phyloP scores from a whole-genome alignment of 768 basidiomycete genomes.

The Kwoniella dejecticola region DNA sequence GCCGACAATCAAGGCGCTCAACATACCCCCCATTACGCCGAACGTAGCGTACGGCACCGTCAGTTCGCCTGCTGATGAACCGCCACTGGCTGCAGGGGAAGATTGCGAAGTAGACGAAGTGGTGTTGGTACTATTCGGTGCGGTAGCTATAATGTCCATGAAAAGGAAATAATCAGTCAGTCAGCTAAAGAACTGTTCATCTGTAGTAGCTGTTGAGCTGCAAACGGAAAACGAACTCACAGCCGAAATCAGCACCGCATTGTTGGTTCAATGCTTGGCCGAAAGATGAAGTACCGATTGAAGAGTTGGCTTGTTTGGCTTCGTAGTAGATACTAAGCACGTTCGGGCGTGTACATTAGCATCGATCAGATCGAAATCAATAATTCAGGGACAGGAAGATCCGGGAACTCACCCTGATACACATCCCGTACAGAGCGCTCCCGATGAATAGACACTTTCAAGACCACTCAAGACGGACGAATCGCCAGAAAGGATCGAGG shows the following conservation, averaged over 20 bases:
- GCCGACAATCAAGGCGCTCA: slow-evolving; percentile 16
- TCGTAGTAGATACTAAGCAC: slow-evolving; percentile 48
- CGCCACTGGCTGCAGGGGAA: slow-evolving; percentile 10
- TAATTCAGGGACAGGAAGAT: too few species aligned
- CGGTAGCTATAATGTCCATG: slow-evolving; percentile 7
- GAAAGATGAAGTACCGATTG: slow-evolving; percentile 32
- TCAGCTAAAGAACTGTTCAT: neutral
- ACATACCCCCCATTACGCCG: slow-evolving; percentile 9
- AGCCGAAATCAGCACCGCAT: slow-evolving; percentile 45
- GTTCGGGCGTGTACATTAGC: too few species aligned
- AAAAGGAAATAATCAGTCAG: neutral
- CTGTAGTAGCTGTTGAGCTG: neutral
- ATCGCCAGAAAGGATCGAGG: slow-evolving; percentile 37
- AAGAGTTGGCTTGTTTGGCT: slow-evolving; percentile 37
- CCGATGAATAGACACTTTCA: slow-evolving; percentile 23
- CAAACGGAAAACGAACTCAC: slow-evolving; percentile 28
- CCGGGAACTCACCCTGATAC: slow-evolving; percentile 45
- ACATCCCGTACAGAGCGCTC: slow-evolving; percentile 54
- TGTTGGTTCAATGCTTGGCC: slow-evolving; percentile 37
- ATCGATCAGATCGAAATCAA: too few species aligned
- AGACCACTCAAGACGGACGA: slow-evolving; percentile 21
- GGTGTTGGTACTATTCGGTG: slow-evolving; percentile 8
- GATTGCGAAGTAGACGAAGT: slow-evolving; percentile 9
- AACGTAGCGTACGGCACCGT: slow-evolving; percentile 2
- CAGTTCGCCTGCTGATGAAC: slow-evolving; percentile 11